These are phyloP conservation scores for Chrysoporthe puriensis DNA, from an alignment of 2,329 filamentous ascomycete species.

Conservation along the genomic window DNA sequence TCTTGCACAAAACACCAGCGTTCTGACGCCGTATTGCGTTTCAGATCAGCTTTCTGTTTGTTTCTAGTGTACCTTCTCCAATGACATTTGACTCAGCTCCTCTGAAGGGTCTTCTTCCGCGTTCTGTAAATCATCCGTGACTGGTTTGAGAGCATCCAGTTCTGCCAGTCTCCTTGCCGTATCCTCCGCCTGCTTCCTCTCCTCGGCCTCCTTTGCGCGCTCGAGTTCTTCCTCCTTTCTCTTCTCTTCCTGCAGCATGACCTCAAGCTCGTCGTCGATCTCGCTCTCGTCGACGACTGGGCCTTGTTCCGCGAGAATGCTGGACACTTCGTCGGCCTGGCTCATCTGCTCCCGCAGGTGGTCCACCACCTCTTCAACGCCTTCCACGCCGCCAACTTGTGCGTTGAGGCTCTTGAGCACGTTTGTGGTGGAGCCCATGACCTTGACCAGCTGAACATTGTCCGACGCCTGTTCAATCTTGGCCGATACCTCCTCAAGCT, in stretches of 20 bases:
- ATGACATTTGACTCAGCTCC: slow-evolving; percentile 43
- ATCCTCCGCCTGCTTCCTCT: slow-evolving; percentile 40
- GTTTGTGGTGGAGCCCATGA: slow-evolving; percentile 77
- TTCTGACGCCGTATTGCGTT: slow-evolving; percentile 16
- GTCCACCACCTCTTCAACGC: slow-evolving; percentile 76
- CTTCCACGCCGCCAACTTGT: slow-evolving; percentile 75
- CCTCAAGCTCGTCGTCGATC: slow-evolving; percentile 85
- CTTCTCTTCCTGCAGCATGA: slow-evolving; percentile 66
- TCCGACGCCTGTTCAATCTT: slow-evolving; percentile 85
- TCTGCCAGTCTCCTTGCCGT: slow-evolving; percentile 50
- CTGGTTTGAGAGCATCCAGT: slow-evolving; percentile 45
- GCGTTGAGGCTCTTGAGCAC: slow-evolving; percentile 75
- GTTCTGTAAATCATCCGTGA: slow-evolving; percentile 39
- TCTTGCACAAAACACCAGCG: background rate
- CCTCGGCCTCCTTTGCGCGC: slow-evolving; percentile 52
- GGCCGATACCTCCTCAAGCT: slow-evolving; percentile 82
- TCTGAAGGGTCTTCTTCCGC: slow-evolving; percentile 39
- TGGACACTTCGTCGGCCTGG: slow-evolving; percentile 80
- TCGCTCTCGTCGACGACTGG: slow-evolving; percentile 74
- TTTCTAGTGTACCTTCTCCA: slow-evolving; percentile 37
- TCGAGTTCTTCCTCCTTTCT: slow-evolving; percentile 57
- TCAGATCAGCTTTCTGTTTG: slow-evolving; percentile 29
- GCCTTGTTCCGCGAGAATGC: slow-evolving; percentile 70
- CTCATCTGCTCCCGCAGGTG: slow-evolving; percentile 78
- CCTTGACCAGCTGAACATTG: slow-evolving; percentile 79